Base-by-base conservation (phyloP, 495 filamentous ascomycete species). In the Aspergillus campestris region DNA sequence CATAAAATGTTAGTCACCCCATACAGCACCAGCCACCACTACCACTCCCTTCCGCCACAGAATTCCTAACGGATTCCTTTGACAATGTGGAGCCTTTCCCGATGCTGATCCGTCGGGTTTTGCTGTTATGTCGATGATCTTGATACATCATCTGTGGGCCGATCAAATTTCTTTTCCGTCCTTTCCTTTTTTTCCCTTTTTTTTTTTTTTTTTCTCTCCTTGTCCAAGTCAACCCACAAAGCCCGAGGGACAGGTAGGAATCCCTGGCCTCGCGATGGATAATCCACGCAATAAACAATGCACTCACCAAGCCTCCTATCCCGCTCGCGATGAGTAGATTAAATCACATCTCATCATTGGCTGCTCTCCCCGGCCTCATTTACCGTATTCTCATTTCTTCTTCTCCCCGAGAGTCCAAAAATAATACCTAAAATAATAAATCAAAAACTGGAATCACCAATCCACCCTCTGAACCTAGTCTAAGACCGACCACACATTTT, bases 81-180 rank as follows among this genome's bases (percentile, higher is more conserved):
- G 32, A 24, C 18, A 24, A 24, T 47, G 56, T 59, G 52, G 52
- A 46, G 39, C 56, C 28, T 49, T 43, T 38, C 46, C 54, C 51
- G 52, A 51, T 58, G 56, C 46, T 58, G 52, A 55, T 50, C 55
- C 51, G 46, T 54, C 51, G 55, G 48, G 48, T 55, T 45, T 55
- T 52, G 51, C 50, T 30, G 48, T 50, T 46, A 42, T 50, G 47
- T 47, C 40, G 47, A 49, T 49, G 44, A 47, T 55, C 51, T 58
- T 56, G 56, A 59, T 59, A 59, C 56, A 53, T 59, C 56, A 50
- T 50, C 41, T 52, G 40, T 53, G 52, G 56, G 49, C 44, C 52
- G 49, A 51, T 55, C 51, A 34, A 12, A 34, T 34, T 24, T 24
- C 18, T 24, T 24, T 24, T 4, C 18, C 4, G 4, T 24, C 4